Conservation (phyloP, 805 yeast species). For the Hanseniaspora jakobsenii region DNA sequence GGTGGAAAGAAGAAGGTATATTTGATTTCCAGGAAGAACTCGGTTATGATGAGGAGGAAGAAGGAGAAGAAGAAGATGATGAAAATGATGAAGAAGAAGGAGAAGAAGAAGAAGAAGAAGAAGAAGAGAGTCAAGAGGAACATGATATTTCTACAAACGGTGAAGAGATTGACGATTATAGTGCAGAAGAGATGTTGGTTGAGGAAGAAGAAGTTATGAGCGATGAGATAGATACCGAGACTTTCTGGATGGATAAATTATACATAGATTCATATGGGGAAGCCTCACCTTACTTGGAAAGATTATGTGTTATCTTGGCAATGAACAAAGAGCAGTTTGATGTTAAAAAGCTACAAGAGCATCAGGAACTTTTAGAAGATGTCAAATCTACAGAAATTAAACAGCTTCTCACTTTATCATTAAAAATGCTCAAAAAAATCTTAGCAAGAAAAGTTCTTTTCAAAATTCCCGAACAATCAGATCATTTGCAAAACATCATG, state of each 20-base stretch:
- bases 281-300: constrained; percentile 7
- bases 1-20: constrained; percentile 41
- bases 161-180: constrained; percentile 18
- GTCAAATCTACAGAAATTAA: constrained; percentile 12
- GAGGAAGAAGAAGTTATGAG: constrained; percentile 1
- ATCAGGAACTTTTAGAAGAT: constrained; percentile 3
- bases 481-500: background rate
- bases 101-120: constrained; percentile 7
- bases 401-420: constrained; percentile 4
- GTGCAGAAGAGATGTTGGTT: constrained; percentile 18
- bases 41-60: constrained; percentile 16
- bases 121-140: constrained; percentile 11
- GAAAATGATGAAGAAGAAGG: background rate
- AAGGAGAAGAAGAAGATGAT: constrained; percentile 24
- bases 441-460: constrained; percentile 5
- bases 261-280: constrained; percentile 9
- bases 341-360: constrained; percentile 1
- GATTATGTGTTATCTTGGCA: constrained; percentile 8
- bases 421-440: constrained; percentile 2
- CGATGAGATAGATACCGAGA: constrained; percentile 10
- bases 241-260: constrained; percentile 12
- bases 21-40: constrained; percentile 17
- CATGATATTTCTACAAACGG: constrained; percentile 17
- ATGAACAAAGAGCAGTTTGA: constrained; percentile 9
- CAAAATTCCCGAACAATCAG: constrained; percentile 8